A percentile compares a stretch with the other conserved stretches of the same genome.
These are phyloP conservation scores for Ogataea ramenticola DNA, from an alignment of 805 yeast species.

Conservation along the genomic window DNA sequence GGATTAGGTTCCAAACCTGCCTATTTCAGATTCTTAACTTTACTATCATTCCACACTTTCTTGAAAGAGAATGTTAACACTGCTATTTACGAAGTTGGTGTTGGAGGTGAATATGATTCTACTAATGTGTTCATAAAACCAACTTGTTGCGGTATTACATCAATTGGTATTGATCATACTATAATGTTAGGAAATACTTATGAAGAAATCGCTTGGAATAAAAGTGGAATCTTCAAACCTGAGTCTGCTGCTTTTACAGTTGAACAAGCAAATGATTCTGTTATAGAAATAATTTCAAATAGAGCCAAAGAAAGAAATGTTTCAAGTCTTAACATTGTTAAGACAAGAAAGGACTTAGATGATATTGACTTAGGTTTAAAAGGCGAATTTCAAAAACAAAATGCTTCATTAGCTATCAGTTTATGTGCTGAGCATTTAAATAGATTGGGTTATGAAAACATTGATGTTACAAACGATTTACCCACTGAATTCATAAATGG, in stretches of 20 bases:
- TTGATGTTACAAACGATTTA: conserved; percentile 17
- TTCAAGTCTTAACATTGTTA: conserved; percentile 45
- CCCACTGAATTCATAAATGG: conserved; percentile 53
- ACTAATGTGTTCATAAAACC: conserved; percentile 82
- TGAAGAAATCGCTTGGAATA: conserved; percentile 91
- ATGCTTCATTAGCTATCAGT: conserved; percentile 83
- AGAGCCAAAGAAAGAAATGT: conserved; percentile 62
- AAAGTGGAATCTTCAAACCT: conserved; percentile 82
- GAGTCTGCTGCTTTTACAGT: conserved; percentile 64
- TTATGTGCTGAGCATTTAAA: conserved; percentile 56
- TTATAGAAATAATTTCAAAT: conserved; percentile 46
- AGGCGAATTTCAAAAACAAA: conserved; percentile 77
- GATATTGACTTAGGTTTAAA: conserved; percentile 59
- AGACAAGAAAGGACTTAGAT: conserved; percentile 30
- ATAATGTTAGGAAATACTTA: conserved; percentile 80
- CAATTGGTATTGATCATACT: conserved; percentile 90
- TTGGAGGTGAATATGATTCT: conserved; percentile 97
- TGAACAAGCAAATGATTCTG: conserved; percentile 45
- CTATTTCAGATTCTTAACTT: conserved; percentile 85
- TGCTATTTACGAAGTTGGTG: conserved; percentile 96
- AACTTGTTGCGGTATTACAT: conserved; percentile 75
- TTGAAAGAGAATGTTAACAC: conserved; percentile 84
- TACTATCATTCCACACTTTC: conserved; percentile 87
- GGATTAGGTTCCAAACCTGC: conserved; percentile 74
- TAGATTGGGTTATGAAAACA: conserved; percentile 31